phyloP scores from a whole-genome alignment of 148 eudicot genomes.

The Euryodendron excelsum region DNA sequence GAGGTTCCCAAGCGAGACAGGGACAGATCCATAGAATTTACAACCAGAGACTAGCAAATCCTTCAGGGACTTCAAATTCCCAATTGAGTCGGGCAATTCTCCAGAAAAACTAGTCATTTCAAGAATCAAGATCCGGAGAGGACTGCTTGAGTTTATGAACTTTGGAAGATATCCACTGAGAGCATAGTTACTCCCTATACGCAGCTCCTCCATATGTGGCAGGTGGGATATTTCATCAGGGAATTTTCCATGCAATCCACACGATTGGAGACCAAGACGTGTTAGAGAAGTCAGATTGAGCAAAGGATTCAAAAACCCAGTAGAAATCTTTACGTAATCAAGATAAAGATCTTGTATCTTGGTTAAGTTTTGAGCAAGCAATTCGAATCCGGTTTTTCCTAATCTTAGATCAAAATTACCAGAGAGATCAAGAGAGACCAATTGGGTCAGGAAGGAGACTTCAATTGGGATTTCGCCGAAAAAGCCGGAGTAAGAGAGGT shows the following conservation, averaged over 20 bases:
- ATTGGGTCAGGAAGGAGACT: slow-evolving; percentile 4
- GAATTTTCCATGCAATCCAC: slow-evolving; percentile 15
- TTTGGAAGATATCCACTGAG: slow-evolving; percentile 1
- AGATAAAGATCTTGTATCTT: background rate
- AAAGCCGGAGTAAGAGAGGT: slow-evolving; percentile 9
- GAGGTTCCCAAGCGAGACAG: slow-evolving; percentile 7
- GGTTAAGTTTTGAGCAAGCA: background rate
- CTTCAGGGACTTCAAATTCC: slow-evolving; percentile 17
- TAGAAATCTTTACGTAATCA: background rate
- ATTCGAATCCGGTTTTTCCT: background rate
- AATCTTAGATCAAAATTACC: background rate
- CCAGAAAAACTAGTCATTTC: background rate
- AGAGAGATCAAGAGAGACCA: slow-evolving; percentile 21
- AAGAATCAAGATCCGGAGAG: slow-evolving; percentile 17
- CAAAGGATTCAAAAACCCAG: background rate
- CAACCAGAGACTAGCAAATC: slow-evolving; percentile 8
- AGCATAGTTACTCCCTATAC: background rate
- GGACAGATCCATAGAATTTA: slow-evolving; percentile 7
- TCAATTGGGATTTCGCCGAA: slow-evolving; percentile 12
- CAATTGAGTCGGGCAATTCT: slow-evolving; percentile 23
- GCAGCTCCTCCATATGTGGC: slow-evolving; percentile 14
- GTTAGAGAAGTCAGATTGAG: slow-evolving; percentile 2
- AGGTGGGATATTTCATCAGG: slow-evolving; percentile 17
- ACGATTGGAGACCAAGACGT: background rate
- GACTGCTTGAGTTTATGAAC: slow-evolving; percentile 13